phyloP scores from a whole-genome alignment of 2,329 filamentous ascomycete genomes.

The Nemania diffusa region DNA sequence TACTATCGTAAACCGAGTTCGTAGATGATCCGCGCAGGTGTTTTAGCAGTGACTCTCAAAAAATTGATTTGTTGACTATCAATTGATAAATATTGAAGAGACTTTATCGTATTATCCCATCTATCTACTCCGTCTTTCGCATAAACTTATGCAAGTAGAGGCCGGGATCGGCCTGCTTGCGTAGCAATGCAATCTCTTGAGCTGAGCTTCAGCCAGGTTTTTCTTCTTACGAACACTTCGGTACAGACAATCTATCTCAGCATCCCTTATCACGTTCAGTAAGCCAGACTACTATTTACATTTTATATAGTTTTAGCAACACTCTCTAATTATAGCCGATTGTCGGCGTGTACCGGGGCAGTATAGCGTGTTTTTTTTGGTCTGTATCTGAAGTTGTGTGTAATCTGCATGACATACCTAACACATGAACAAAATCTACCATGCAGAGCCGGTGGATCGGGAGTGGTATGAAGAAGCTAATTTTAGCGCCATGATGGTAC shows the following conservation, averaged over 20 bases:
- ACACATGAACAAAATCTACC: background rate
- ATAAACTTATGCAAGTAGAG: background rate
- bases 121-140: no score
- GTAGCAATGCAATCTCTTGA: background rate
- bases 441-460: background rate
- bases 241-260: no score
- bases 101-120: background rate
- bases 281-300: no score
- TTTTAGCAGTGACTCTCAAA: no score
- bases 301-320: no score
- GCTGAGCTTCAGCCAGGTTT: background rate
- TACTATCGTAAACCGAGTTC: background rate
- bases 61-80: background rate
- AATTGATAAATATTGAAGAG: background rate
- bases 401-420: background rate
- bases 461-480: background rate
- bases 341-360: background rate
- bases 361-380: background rate
- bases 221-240: no score
- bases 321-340: background rate
- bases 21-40: no score
- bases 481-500: no score
- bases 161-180: background rate
- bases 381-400: background rate
- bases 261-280: no score